These are phyloP conservation scores for Coniochaeta ligniaria DNA, from an alignment of 2,329 filamentous ascomycete genomes.

Conservation along the genomic window DNA sequence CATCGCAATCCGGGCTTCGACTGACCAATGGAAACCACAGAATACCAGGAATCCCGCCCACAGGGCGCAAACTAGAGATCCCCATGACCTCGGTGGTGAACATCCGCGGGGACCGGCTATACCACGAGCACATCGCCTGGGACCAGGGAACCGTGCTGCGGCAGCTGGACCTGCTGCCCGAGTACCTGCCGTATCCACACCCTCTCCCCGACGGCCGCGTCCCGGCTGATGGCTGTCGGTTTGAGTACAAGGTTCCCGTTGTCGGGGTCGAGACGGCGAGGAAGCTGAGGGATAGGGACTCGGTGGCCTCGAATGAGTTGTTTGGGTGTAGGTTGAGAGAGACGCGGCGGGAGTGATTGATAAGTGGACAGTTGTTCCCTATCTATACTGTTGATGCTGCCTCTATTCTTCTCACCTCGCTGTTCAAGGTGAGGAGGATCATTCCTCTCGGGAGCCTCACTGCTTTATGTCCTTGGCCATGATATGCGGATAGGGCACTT, in stretches of 20 bases:
- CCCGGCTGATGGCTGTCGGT: not conserved
- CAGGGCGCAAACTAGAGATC: slow-evolving; percentile 43
- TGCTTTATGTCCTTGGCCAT: no score
- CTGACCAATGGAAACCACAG: slow-evolving; percentile 19
- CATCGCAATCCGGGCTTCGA: not conserved
- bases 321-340: not conserved
- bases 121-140: slow-evolving; percentile 66
- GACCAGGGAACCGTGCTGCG: slow-evolving; percentile 56
- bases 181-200: slow-evolving; percentile 59
- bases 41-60: slow-evolving; percentile 52
- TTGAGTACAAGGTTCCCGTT: not conserved
- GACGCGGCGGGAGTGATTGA: no score
- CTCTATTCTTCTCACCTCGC: no score
- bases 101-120: slow-evolving; percentile 59
- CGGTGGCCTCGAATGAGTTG: not conserved
- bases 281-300: not conserved
- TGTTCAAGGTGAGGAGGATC: no score
- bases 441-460: no score
- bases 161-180: slow-evolving; percentile 56
- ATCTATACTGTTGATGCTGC: no score
- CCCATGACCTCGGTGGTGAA: slow-evolving; percentile 61
- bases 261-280: not conserved
- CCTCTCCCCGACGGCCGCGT: slow-evolving; percentile 18
- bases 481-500: no score
- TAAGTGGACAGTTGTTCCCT: no score